These are phyloP conservation scores for Solanum piurae DNA, from an alignment of 257 asterid species.

Conservation along the genomic window DNA sequence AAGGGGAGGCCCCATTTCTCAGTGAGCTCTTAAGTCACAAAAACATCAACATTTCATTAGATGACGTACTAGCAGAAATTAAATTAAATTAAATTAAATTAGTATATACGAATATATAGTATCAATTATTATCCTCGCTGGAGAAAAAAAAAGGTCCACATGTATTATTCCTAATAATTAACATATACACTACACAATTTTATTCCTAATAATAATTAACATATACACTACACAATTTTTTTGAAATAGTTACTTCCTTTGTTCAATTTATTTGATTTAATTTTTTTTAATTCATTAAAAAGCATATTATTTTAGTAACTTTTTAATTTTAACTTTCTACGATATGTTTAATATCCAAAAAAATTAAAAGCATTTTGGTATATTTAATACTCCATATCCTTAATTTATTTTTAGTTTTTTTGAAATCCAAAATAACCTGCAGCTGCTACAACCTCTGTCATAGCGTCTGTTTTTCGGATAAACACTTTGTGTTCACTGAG, in stretches of 20 bases:
- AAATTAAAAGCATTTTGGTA: too few relatives aligned
- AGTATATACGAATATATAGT: not conserved
- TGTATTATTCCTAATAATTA: not conserved
- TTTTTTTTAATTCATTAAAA: not conserved
- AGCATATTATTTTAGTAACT: too few relatives aligned
- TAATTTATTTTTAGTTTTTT: too few relatives aligned
- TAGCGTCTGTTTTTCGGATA: too few relatives aligned
- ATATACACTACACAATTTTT: not conserved
- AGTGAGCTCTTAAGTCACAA: constrained; percentile 4
- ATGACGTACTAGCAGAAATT: not conserved
- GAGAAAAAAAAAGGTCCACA: not conserved
- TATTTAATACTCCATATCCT: too few relatives aligned
- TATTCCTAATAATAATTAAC: too few relatives aligned
- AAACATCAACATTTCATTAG: not conserved
- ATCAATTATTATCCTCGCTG: not conserved
- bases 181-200: not conserved
- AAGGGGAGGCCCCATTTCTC: not conserved
- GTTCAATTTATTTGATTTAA: too few relatives aligned
- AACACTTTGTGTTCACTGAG: not conserved
- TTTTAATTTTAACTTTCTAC: too few relatives aligned
- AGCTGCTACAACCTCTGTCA: too few relatives aligned
- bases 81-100: not conserved
- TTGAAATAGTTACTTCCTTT: not conserved
- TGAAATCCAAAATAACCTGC: too few relatives aligned
- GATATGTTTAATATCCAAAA: not conserved